Evolutionary conservation across 2,329 filamentous ascomycete genomes (phyloP), one percentile per base, ranked within the genome.

Genomic region (Hypoxylon sp.): DNA sequence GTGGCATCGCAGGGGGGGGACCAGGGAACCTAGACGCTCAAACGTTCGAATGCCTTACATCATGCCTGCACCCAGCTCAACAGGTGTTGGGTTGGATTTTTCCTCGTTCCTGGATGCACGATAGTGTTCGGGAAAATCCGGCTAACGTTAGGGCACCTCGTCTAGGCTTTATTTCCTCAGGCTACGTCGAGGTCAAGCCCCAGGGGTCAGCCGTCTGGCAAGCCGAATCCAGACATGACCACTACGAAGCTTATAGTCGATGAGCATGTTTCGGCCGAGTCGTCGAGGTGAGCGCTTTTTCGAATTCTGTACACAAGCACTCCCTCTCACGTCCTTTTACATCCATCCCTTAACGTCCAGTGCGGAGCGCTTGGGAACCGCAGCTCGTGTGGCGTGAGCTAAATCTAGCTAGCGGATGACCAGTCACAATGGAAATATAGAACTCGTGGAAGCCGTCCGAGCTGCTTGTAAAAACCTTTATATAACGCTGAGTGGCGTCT

Each of bases 91-190:
- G 17, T 48, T 31, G 53, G 5, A 46, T 59, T 22, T 33, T 46
- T 29, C 31, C 44, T 29, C 55, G 31, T 59, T 50, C 31, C 46
- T 50, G 55, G 31, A 17, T 39, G 37, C 44, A 39, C 3, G 24
- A 50, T 47, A 51, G 24, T 44, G 5, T 26, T 57, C 63, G 63
- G 63, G 57, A 55, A 51, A 66, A 61, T 37, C 51, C 51, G 63
- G 57, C 29, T 50, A 24, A 50, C 48, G 47, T 60, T 22, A 35
- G n/a, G 50, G 11, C 37, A 11, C n/a, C 24, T n/a, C 35, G 9
- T 14, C 10, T 14, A 37, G 19, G 17, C 10, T 51, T 42, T 31
- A 13, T 50, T 24, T 55, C 10, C 14, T 17, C 26, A 17, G 47
- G 9, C 24, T n/a, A n/a, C 14, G 3, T 8, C 39, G 13, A 14